A percentile compares a stretch with the other conserved stretches of the same genome.
phyloP scores from a whole-genome alignment of 805 yeast genomes.

The Zygoascus flipseniorum region DNA sequence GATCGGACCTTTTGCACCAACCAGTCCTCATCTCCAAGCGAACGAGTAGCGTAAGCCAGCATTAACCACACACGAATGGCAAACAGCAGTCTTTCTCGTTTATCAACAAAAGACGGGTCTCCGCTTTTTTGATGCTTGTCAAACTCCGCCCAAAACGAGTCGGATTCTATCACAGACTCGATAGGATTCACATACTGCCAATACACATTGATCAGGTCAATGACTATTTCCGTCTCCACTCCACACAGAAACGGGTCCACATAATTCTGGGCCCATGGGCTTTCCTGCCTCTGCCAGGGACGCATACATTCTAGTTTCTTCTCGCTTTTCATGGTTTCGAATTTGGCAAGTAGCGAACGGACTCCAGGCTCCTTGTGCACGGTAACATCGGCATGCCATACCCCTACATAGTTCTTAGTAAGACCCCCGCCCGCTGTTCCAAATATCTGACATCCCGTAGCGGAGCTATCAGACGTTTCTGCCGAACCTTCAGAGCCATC shows the following conservation, averaged over 20 bases:
- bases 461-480: background rate
- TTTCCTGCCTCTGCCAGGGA: conserved; percentile 7
- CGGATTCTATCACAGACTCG: conserved; percentile 5
- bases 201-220: conserved; percentile 3
- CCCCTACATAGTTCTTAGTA: conserved; percentile 5
- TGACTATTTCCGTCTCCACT: conserved; percentile 2
- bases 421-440: background rate
- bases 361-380: conserved; percentile 7
- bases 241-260: conserved; percentile 10
- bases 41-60: conserved; percentile 4
- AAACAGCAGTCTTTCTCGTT: background rate
- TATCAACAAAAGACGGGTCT: background rate
- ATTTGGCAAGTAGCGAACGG: conserved; percentile 2
- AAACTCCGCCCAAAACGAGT: conserved; percentile 4
- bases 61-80: conserved; percentile 3
- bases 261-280: background rate
- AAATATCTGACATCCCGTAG: background rate
- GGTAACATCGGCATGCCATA: conserved; percentile 8
- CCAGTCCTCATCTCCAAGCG: background rate
- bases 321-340: conserved; percentile 3
- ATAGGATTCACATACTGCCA: conserved; percentile 9
- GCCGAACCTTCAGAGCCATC: background rate
- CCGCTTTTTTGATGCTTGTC: background rate
- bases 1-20: conserved; percentile 1
- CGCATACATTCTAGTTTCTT: conserved; percentile 5